These are phyloP conservation scores for Ogataea neopini DNA, from an alignment of 805 yeast genomes.

Conservation along the genomic window DNA sequence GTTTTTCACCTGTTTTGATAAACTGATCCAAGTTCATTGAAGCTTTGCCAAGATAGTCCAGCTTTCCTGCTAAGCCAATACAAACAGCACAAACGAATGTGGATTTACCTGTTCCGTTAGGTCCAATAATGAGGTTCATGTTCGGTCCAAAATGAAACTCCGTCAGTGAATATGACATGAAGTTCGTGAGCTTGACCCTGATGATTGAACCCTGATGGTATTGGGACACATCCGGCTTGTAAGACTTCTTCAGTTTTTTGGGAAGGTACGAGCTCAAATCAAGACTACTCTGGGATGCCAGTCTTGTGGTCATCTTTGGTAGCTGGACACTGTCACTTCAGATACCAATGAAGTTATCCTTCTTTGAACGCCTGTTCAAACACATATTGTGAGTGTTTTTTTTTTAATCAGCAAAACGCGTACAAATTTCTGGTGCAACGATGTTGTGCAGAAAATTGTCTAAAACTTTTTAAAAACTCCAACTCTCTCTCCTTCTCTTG, in stretches of 20 bases:
- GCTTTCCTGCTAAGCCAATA: conserved; percentile 80
- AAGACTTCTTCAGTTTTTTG: conserved; percentile 21
- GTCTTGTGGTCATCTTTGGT: conserved; percentile 10
- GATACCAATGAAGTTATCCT: background rate
- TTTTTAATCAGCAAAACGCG: background rate
- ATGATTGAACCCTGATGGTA: conserved; percentile 50
- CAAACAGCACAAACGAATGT: conserved; percentile 93
- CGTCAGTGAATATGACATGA: conserved; percentile 67
- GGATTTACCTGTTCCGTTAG: conserved; percentile 95
- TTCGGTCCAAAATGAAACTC: conserved; percentile 80
- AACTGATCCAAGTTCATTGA: conserved; percentile 59
- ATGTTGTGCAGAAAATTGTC: background rate
- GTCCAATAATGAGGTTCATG: conserved; percentile 90
- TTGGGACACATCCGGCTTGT: conserved; percentile 24
- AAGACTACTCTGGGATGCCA: conserved; percentile 13
- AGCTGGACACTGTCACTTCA: background rate
- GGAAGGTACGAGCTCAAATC: conserved; percentile 19
- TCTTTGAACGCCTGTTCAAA: background rate
- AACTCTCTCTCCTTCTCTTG: background rate
- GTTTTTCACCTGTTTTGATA: conserved; percentile 64
- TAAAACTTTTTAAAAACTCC: background rate
- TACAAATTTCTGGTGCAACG: background rate
- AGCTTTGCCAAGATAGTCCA: conserved; percentile 71
- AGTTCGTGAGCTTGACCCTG: conserved; percentile 55
- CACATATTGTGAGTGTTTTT: background rate